phyloP scores from a whole-genome alignment of 164 flowering plant species.

The Chimonanthus praecox region DNA sequence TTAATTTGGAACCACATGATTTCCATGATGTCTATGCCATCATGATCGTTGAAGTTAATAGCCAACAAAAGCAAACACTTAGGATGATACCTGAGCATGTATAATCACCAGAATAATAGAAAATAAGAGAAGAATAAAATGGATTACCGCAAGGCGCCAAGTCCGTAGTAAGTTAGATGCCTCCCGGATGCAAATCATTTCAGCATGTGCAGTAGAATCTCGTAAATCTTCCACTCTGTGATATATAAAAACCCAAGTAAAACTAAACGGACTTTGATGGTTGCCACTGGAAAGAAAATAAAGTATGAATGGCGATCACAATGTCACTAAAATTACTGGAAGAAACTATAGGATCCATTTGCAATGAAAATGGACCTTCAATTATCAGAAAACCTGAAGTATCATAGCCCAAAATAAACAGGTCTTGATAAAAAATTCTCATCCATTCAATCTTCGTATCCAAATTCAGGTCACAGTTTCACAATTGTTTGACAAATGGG shows the following conservation, averaged over 20 bases:
- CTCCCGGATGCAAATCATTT: conserved; percentile 88
- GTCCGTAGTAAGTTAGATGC: conserved; percentile 71
- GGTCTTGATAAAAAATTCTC: too few relatives aligned
- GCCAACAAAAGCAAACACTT: background rate
- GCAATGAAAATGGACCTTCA: too few relatives aligned
- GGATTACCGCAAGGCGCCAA: conserved; percentile 85
- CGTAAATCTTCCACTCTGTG: conserved; percentile 85
- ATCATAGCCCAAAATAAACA: too few relatives aligned
- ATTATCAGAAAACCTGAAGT: too few relatives aligned
- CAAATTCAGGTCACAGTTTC: too few relatives aligned
- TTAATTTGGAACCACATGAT: background rate
- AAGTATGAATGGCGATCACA: background rate
- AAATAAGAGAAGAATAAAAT: background rate
- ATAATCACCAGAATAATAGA: background rate
- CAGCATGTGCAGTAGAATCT: conserved; percentile 97
- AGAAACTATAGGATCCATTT: too few relatives aligned
- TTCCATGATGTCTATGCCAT: background rate
- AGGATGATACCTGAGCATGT: background rate
- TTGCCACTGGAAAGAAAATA: background rate
- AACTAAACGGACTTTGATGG: background rate
- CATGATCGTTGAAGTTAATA: background rate
- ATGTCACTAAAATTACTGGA: too few relatives aligned
- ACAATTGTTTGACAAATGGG: too few relatives aligned
- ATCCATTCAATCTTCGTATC: too few relatives aligned
- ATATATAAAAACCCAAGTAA: conserved; percentile 7